These are phyloP conservation scores for Rhodamnia argentea DNA, from an alignment of 345 rosid species.

Conservation along the genomic window DNA sequence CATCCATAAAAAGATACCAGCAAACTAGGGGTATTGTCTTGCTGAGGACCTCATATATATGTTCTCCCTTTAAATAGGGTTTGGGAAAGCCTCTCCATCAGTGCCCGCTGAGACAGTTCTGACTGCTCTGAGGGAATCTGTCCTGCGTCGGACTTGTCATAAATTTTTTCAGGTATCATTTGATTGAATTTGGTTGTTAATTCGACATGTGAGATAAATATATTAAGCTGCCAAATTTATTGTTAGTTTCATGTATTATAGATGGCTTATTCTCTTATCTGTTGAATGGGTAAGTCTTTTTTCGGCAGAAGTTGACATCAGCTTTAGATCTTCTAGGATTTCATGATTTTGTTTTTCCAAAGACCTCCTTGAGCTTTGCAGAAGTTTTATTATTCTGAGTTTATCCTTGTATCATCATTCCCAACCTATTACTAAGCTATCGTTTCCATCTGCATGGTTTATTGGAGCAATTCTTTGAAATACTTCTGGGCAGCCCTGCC, in stretches of 20 bases:
- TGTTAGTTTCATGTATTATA: background rate
- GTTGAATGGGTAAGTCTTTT: background rate
- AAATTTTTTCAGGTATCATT: conserved; percentile 44
- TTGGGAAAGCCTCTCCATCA: background rate
- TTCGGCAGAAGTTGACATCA: background rate
- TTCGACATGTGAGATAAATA: background rate
- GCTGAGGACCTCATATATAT: background rate
- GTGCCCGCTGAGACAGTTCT: conserved; percentile 49
- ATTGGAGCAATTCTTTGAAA: background rate
- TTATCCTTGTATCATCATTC: background rate
- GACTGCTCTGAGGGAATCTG: conserved; percentile 48
- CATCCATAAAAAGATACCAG: background rate
- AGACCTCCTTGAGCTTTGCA: background rate
- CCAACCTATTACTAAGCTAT: background rate
- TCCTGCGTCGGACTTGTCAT: conserved; percentile 57
- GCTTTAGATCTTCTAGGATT: background rate
- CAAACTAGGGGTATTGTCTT: background rate
- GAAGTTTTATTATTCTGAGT: background rate
- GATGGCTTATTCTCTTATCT: background rate
- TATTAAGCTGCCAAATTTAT: background rate
- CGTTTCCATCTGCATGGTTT: background rate
- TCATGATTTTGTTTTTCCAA: background rate
- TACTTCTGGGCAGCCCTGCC: background rate
- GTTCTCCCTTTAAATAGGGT: conserved; percentile 12
- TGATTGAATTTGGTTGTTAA: background rate